Conservation (phyloP, 768 basidiomycete species). For the Tricholoma bakamatsutake region DNA sequence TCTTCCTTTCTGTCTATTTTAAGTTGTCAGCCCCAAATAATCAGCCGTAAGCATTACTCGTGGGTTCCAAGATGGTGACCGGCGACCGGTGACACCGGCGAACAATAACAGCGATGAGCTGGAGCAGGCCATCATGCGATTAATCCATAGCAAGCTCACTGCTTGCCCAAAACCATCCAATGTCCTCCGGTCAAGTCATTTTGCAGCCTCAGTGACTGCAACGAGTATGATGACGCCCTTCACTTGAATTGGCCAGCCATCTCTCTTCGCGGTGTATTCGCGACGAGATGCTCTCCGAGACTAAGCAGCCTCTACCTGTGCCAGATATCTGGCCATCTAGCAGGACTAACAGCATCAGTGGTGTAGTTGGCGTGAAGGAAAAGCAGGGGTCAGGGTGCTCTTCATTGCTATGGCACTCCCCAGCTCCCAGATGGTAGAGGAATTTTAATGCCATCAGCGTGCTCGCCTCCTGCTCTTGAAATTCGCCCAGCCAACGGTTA, state of each 20-base stretch:
- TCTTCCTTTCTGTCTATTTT: no score
- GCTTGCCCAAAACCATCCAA: conserved; percentile 6
- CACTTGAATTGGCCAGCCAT: conserved; percentile 8
- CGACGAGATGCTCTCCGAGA: neutral
- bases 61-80: no score
- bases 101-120: neutral
- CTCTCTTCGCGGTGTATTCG: conserved; percentile 9
- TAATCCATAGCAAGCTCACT: neutral
- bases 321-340: conserved; percentile 12
- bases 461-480: conserved; percentile 8
- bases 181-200: no score
- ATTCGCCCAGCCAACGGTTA: neutral
- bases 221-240: conserved; percentile 8
- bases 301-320: conserved; percentile 5
- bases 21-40: no score
- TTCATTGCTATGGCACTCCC: conserved; percentile 10
- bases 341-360: conserved; percentile 7
- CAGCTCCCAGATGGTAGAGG: conserved; percentile 9
- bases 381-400: conserved; percentile 9
- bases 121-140: neutral
- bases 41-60: no score
- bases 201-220: conserved; percentile 1
- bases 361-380: conserved; percentile 7
- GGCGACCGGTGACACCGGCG: no score
- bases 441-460: conserved; percentile 7